Percentiles rank a stretch among this genome's conserved stretches.
phyloP scores from a whole-genome alignment of 306 rosid genomes.

The Quercus suber region DNA sequence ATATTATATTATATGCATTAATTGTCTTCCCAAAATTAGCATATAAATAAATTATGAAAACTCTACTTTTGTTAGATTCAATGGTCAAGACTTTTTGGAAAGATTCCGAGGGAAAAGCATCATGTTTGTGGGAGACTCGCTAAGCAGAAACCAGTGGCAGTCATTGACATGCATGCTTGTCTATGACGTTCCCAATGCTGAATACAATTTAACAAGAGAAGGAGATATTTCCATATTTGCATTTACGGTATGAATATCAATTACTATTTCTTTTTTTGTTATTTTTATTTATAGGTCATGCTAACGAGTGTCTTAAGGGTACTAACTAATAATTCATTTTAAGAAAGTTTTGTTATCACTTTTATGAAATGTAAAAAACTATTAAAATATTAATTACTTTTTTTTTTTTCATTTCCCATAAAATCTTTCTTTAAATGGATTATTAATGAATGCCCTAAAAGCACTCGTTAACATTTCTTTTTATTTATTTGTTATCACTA shows the following conservation, averaged over 20 bases:
- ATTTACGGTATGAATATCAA: slow-evolving; percentile 45
- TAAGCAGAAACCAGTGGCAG: slow-evolving; percentile 90
- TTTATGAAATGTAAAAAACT: no score
- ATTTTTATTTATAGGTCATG: neutral
- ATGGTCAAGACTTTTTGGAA: slow-evolving; percentile 60
- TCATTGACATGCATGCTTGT: slow-evolving; percentile 86
- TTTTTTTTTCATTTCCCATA: no score
- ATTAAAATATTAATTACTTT: neutral
- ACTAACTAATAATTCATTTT: no score
- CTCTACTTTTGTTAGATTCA: slow-evolving; percentile 40
- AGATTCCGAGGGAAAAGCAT: slow-evolving; percentile 66
- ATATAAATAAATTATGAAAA: neutral
- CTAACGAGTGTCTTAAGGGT: no score
- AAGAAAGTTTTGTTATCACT: no score
- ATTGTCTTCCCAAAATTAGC: no score
- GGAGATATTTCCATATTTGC: slow-evolving; percentile 62
- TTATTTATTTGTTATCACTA: no score
- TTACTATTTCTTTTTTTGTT: neutral
- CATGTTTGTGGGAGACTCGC: slow-evolving; percentile 92
- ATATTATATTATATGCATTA: no score
- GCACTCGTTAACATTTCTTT: no score
- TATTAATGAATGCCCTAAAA: no score
- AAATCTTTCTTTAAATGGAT: no score
- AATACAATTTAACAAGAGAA: slow-evolving; percentile 40
- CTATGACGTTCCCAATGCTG: slow-evolving; percentile 48